These are phyloP conservation scores for Davidsoniella eucalypti DNA, from an alignment of 2,329 filamentous ascomycete species.

Conservation along the genomic window DNA sequence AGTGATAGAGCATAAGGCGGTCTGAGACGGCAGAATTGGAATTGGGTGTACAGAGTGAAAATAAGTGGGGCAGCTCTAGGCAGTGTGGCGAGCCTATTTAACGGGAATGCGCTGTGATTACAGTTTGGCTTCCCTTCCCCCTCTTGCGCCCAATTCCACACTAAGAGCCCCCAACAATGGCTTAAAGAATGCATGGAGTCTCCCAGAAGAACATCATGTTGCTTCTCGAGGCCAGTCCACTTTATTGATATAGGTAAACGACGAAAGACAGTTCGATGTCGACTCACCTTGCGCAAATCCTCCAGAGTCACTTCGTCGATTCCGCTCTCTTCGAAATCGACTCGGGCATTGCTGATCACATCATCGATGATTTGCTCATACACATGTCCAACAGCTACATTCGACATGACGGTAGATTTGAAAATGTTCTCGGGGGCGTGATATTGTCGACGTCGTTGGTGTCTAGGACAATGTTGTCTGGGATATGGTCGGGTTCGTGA, in stretches of 20 bases:
- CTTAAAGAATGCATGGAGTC: neutral
- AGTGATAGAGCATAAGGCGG: conserved; percentile 9
- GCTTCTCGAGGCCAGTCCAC: too few relatives aligned
- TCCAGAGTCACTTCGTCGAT: conserved; percentile 75
- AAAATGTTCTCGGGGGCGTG: neutral
- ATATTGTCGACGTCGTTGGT: neutral
- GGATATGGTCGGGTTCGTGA: neutral
- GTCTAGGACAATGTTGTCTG: too few relatives aligned
- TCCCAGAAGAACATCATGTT: too few relatives aligned
- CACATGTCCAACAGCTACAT: conserved; percentile 51
- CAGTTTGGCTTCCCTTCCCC: conserved; percentile 4
- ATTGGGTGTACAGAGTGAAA: neutral
- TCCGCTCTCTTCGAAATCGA: conserved; percentile 94
- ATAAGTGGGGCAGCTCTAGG: conserved; percentile 4
- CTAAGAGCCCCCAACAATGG: neutral
- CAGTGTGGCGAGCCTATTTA: conserved; percentile 2
- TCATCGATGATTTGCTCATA: conserved; percentile 67
- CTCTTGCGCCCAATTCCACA: neutral
- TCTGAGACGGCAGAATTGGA: conserved; percentile 5
- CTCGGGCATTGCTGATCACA: conserved; percentile 79
- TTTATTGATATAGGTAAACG: too few relatives aligned
- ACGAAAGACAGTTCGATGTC: neutral
- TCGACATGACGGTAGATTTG: conserved; percentile 33
- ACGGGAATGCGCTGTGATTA: conserved; percentile 8
- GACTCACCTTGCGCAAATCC: conserved; percentile 71